These are phyloP conservation scores for Psilocybe cyanescens DNA, from an alignment of 768 basidiomycete species.

Conservation along the genomic window DNA sequence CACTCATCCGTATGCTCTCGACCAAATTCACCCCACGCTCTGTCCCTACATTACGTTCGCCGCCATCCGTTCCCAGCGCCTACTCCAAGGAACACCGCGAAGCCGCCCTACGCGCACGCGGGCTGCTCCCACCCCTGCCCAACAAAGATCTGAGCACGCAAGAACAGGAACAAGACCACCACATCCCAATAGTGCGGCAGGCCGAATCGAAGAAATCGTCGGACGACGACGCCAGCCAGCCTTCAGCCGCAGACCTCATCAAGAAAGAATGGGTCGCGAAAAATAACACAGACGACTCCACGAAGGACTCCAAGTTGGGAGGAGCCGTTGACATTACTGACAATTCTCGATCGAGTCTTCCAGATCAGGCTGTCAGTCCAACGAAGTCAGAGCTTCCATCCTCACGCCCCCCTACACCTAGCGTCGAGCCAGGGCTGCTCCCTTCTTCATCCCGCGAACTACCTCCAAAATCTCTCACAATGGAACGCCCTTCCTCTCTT, in stretches of 20 bases:
- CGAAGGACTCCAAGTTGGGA: conserved; percentile 33
- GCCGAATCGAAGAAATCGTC: conserved; percentile 12
- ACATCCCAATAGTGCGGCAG: conserved; percentile 37
- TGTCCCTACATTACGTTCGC: neutral
- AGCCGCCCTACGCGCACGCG: conserved; percentile 64
- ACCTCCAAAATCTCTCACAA: neutral
- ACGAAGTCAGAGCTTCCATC: neutral
- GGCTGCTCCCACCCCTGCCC: conserved; percentile 54
- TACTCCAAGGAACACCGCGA: conserved; percentile 45
- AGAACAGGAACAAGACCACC: conserved; percentile 39
- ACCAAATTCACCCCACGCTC: neutral
- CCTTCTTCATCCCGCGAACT: neutral
- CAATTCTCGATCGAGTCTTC: neutral
- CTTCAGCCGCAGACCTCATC: conserved; percentile 53
- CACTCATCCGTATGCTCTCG: neutral
- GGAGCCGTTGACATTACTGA: conserved; percentile 1
- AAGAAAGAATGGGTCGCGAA: conserved; percentile 57
- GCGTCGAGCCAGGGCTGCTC: neutral
- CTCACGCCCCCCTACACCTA: neutral
- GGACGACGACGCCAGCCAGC: neutral
- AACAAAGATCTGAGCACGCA: conserved; percentile 46
- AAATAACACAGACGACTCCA: conserved; percentile 27
- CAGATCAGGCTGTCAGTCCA: conserved; percentile 3
- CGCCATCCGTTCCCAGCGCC: conserved; percentile 8
- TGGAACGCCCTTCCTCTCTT: neutral